Conservation (phyloP, 768 basidiomycete genomes). For the Cystobasidium onofrii region DNA sequence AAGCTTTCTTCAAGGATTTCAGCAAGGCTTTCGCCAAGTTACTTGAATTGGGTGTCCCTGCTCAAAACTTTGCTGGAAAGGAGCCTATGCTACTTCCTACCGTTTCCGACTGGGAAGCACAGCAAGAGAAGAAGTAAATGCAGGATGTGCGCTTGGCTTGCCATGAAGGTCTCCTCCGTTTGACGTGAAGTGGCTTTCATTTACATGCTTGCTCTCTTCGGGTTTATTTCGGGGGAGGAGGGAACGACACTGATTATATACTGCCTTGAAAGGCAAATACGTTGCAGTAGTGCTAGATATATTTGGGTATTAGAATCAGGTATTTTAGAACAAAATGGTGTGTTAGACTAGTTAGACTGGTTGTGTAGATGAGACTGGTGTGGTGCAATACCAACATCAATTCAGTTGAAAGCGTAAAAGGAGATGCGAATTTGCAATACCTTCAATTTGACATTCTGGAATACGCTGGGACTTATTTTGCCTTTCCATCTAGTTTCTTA, state of each 20-base stretch:
- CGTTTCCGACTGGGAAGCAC: not conserved
- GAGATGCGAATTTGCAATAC: too few species aligned
- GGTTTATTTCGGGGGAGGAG: too few species aligned
- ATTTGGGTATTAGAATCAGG: not conserved
- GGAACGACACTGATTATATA: not conserved
- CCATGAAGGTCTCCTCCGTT: not conserved
- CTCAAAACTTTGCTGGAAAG: constrained; percentile 57
- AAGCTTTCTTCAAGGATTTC: constrained; percentile 89
- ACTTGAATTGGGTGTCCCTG: constrained; percentile 88
- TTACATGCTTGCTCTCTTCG: not conserved
- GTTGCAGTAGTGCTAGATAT: not conserved
- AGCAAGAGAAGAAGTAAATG: not conserved
- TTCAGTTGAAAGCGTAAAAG: too few species aligned
- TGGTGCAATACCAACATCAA: too few species aligned
- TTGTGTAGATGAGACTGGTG: too few species aligned
- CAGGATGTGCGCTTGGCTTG: not conserved
- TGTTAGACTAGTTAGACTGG: not conserved
- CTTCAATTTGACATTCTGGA: too few species aligned
- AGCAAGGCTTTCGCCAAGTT: constrained; percentile 51
- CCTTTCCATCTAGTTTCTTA: too few species aligned
- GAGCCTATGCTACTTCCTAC: constrained; percentile 20
- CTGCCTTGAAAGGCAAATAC: not conserved
- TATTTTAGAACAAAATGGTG: not conserved
- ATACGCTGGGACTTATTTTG: too few species aligned
- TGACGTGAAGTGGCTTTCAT: not conserved